Base-by-base conservation (phyloP, 2,329 filamentous ascomycete species). In the Cladophialophora psammophila region DNA sequence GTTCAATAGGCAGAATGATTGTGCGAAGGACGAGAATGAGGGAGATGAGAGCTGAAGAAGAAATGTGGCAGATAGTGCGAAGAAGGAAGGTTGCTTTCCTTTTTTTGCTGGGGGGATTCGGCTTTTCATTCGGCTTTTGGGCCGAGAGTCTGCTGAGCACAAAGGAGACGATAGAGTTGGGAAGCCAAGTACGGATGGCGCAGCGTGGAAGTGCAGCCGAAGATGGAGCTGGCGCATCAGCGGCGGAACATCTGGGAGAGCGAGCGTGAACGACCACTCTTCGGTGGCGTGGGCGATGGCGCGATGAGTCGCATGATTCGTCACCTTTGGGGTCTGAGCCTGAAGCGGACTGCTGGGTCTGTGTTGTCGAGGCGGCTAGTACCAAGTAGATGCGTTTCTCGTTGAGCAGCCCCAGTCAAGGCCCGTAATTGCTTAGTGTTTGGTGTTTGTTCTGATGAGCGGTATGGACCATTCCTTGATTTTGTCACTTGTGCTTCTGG, bases 1-100 rank as follows among this genome's bases (percentile, higher is more conserved):
- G 6, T 45, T 45, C 42, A 10, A 48, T 48, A 48, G 42, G 42
- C 42, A 48, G 42, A 48, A 48, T 5, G 42, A 48, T 48, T 48
- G 42, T 48, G 42, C n/a, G n/a, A 48, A 20, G 18, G 42, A 48
- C 42, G 7, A 48, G 42, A 20, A 48, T 18, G 42, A n/a, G 42
- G n/a, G n/a, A 48, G n/a, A 32, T 1, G 50, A 54, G n/a, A 26
- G 26, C 26, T 26, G 45, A 18, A 8, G 13, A 34, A 34, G 13
- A 54, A 32, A 34, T 13, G 5, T 31, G 20, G 13, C 8, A 52
- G 48, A 15, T 54, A 54, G 26, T 12, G 20, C 8, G 20, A 20
- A 6, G 10, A 54, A 32, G 10, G 7, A 20, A 54, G 1, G 50
- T 5, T 34, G n/a, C 20, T 18, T 48, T 48, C 42, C 18, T 48